Evolutionary conservation across 1,284 basidiomycete species (phyloP).

Genomic region (Microbotryum violaceum): DNA sequence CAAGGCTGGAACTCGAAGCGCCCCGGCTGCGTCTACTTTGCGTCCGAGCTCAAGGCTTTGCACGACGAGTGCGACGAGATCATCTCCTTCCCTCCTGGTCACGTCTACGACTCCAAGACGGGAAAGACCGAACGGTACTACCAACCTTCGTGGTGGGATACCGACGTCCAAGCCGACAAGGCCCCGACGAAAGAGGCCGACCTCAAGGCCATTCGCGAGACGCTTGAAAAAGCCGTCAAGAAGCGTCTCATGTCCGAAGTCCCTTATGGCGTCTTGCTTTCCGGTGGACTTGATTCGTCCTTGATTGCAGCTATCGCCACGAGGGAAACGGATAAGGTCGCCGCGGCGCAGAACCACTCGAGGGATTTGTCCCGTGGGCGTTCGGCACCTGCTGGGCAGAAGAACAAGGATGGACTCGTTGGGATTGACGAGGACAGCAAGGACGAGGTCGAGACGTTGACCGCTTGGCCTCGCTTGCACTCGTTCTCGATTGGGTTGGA

Average conservation of each 20-base stretch:
- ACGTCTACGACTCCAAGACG: constrained; percentile 80
- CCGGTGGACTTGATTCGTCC: constrained; percentile 91
- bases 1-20: constrained; percentile 83
- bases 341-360: constrained; percentile 58
- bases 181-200: constrained; percentile 64
- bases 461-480: constrained; percentile 92
- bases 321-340: constrained; percentile 88
- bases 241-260: constrained; percentile 99
- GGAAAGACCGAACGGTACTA: constrained; percentile 72
- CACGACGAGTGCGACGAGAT: constrained; percentile 90
- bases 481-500: constrained; percentile 96
- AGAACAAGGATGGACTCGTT: constrained; percentile 22
- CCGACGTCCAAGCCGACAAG: constrained; percentile 52
- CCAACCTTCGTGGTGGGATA: constrained; percentile 75
- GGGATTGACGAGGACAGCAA: constrained; percentile 24
- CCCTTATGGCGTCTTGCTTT: constrained; percentile 92
- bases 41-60: constrained; percentile 93
- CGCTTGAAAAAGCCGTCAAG: constrained; percentile 83
- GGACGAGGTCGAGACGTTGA: constrained; percentile 50
- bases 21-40: constrained; percentile 82
- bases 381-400: constrained; percentile 2
- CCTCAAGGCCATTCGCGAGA: constrained; percentile 63
- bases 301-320: constrained; percentile 96
- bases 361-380: constrained; percentile 26
- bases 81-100: constrained; percentile 92